These are phyloP conservation scores for Chlorella variabilis DNA, from an alignment of 163 green algal genomes.

Conservation along the genomic window DNA sequence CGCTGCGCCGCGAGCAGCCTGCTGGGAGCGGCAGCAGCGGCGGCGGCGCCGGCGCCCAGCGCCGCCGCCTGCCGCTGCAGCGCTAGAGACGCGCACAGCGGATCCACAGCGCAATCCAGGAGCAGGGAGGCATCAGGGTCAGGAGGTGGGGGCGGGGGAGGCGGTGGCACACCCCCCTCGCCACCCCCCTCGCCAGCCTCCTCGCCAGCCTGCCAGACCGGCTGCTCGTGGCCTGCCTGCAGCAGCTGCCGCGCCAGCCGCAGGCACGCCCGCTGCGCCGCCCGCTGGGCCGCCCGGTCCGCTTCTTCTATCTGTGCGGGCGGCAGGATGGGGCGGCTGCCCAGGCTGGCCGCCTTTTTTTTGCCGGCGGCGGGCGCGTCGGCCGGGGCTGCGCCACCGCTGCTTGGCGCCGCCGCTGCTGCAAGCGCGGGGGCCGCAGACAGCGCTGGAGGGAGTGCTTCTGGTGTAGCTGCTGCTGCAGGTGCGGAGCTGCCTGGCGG, in stretches of 20 bases:
- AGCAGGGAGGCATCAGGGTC: not conserved
- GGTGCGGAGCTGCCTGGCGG: no score
- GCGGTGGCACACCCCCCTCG: not conserved
- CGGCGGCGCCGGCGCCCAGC: not conserved
- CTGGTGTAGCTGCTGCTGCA: no score
- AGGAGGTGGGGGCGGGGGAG: not conserved
- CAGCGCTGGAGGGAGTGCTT: no score
- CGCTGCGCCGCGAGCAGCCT: constrained; percentile 30
- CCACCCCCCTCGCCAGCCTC: not conserved
- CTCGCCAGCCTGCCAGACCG: no score
- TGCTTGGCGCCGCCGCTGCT: not conserved
- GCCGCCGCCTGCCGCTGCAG: constrained; percentile 5
- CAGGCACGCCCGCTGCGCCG: constrained; percentile 12
- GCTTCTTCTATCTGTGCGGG: not conserved
- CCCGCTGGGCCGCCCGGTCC: not conserved
- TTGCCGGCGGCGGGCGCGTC: not conserved
- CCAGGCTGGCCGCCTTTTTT: constrained; percentile 27
- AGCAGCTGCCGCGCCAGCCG: constrained; percentile 10
- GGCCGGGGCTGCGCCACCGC: no score
- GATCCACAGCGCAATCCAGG: constrained; percentile 21
- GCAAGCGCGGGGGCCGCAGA: not conserved
- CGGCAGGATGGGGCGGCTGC: not conserved
- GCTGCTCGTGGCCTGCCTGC: not conserved
- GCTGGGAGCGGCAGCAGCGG: not conserved
- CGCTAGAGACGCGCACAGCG: constrained; percentile 1